phyloP scores from a whole-genome alignment of 2,329 filamentous ascomycete genomes.

The Albophoma yamanashiensis region DNA sequence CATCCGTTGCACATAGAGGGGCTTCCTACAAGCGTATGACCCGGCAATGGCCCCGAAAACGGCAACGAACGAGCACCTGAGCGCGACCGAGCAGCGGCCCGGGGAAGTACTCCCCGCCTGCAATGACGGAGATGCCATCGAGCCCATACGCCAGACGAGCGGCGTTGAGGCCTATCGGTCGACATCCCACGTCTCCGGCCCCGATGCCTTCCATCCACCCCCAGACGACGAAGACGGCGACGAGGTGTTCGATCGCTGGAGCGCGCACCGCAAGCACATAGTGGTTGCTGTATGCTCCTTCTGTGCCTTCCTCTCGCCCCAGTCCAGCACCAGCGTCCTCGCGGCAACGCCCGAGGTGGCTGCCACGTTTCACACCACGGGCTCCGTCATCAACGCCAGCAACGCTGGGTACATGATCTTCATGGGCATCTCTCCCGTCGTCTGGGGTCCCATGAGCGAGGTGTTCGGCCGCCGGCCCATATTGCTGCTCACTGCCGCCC shows the following conservation, averaged over 20 bases:
- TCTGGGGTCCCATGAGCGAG: conserved; percentile 64
- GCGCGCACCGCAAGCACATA: conserved; percentile 47
- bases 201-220: conserved; percentile 13
- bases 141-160: not conserved
- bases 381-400: conserved; percentile 59
- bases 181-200: conserved; percentile 18
- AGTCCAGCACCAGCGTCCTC: conserved; percentile 63
- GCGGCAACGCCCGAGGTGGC: conserved; percentile 68
- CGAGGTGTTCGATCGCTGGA: conserved; percentile 54
- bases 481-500: conserved; percentile 43
- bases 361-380: conserved; percentile 50
- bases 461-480: conserved; percentile 50
- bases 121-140: not conserved
- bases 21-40: too few species aligned
- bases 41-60: not conserved
- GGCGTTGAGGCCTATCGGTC: conserved; percentile 8
- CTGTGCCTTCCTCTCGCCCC: conserved; percentile 66
- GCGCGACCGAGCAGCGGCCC: not conserved
- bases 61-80: not conserved
- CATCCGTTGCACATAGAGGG: not conserved
- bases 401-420: conserved; percentile 68
- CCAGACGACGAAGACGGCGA: conserved; percentile 19
- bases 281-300: conserved; percentile 63
- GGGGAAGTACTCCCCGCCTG: not conserved
- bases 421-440: conserved; percentile 59